Evolutionary conservation across 345 rosid genomes (phyloP).

Genomic region (Syzygium aromaticum): DNA sequence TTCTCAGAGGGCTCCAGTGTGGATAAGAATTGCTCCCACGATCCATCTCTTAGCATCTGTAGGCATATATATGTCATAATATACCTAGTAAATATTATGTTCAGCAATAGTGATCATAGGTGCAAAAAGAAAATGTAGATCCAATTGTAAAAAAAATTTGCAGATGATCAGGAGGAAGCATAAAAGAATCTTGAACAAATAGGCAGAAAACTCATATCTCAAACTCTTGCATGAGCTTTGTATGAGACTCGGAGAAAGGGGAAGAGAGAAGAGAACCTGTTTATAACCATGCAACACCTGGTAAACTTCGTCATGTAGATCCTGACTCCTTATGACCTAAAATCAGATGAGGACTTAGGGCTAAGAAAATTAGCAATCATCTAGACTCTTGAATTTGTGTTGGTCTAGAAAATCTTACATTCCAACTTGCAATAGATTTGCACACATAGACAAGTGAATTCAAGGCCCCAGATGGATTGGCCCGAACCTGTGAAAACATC

Average conservation of each 20-base stretch:
- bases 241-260: neutral
- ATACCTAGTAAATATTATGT: neutral
- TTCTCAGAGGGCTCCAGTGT: slow-evolving; percentile 78
- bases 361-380: neutral
- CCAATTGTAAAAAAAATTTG: neutral
- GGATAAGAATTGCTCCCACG: slow-evolving; percentile 84
- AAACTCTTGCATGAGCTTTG: neutral
- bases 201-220: neutral
- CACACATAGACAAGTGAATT: slow-evolving; percentile 82
- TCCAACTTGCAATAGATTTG: slow-evolving; percentile 96
- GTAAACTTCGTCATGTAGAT: slow-evolving; percentile 77
- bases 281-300: slow-evolving; percentile 92
- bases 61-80: neutral
- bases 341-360: neutral
- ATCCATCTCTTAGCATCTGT: slow-evolving; percentile 85
- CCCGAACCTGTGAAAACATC: slow-evolving; percentile 49
- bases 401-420: slow-evolving; percentile 43
- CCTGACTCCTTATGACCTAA: slow-evolving; percentile 84
- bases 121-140: neutral
- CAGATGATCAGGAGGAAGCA: neutral
- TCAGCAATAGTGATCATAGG: neutral
- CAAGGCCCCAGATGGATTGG: slow-evolving; percentile 87
- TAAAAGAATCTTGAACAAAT: neutral
- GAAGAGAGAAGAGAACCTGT: slow-evolving; percentile 34
- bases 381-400: neutral